phyloP scores from a whole-genome alignment of 2,329 filamentous ascomycete species.

The Metarhizium robertsii region DNA sequence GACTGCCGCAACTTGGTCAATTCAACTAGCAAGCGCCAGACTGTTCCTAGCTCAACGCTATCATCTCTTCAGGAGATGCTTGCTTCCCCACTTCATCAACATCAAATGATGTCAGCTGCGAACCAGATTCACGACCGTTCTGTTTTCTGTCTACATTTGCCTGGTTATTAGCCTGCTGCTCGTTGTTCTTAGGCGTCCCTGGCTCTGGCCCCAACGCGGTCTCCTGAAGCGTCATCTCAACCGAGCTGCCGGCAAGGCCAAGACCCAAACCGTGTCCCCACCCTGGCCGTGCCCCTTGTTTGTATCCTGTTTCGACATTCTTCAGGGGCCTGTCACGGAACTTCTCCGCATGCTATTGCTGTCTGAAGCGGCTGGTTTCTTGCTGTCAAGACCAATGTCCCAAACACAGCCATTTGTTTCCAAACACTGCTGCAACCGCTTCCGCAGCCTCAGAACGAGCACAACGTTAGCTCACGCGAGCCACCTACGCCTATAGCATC shows the following conservation, averaged over 20 bases:
- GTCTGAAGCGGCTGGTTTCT: not conserved
- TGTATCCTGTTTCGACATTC: not conserved
- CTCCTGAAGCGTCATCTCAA: not conserved
- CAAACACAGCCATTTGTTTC: not conserved
- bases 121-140: not conserved
- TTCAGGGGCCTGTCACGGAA: slow-evolving; percentile 6
- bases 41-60: not conserved
- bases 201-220: not conserved
- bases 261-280: not conserved
- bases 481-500: not conserved
- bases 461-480: not conserved
- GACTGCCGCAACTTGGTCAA: not conserved
- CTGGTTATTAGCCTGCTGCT: not conserved
- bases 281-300: not conserved
- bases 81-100: not conserved
- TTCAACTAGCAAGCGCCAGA: not conserved
- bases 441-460: not conserved
- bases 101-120: not conserved
- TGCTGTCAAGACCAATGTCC: not conserved
- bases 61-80: not conserved
- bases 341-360: slow-evolving; percentile 1
- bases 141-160: not conserved
- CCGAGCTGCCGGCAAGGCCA: not conserved
- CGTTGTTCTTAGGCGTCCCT: too few species aligned
- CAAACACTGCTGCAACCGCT: not conserved